Base-by-base conservation (phyloP, 1,139 yeast genomes). In the Kurtzmaniella quercitrusa region DNA sequence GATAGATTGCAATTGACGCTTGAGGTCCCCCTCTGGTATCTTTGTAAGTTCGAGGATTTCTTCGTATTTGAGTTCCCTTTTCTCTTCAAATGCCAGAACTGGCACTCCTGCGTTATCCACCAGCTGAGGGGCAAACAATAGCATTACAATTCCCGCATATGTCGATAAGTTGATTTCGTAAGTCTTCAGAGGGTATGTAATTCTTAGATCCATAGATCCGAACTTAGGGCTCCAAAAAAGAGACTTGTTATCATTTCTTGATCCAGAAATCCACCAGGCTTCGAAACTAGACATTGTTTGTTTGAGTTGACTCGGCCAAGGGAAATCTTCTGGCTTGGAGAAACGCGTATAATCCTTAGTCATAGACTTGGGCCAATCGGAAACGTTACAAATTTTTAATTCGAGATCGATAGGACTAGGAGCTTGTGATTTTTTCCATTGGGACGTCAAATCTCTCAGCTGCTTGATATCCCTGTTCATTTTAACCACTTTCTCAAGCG, bases 111-210 rank as follows among this genome's bases (percentile, higher is more conserved):
- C 68, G 14, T 75, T 71, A 45, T 75, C 74, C 3, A 71, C 74
- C 15, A 75, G 71, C 12, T 71, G 71, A 2, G 80, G 79, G 26
- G 79, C 79, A 61, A 93, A 93, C 38, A 88, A 71, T 45, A 88
- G 60, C 61, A 93, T 76, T 17, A 93, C 80, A 0, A 86, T 67
- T 38, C 88, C 94, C 12, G 96, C 88, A 51, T 82, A 80, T 0
- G 95, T 76, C 0, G 96, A 83, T 77, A 91, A 73, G 51, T 82
- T 87, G 40, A 91, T 77, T 45, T 87, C 94, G 56, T 93, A 91
- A 1, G 86, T 78, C 40, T 80, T 75, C 33, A 28, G 39, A 12
- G 43, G 43, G 50, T 80, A 84, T 26, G 82, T 71, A 50, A 82
- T 78, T 42, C 84, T 70, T 45, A 94, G 74, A 53, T 89, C 97